Evolutionary conservation across 2,329 filamentous ascomycete species (phyloP), one percentile per base, ranked within the genome.

Genomic region (Pseudocercospora musae): DNA sequence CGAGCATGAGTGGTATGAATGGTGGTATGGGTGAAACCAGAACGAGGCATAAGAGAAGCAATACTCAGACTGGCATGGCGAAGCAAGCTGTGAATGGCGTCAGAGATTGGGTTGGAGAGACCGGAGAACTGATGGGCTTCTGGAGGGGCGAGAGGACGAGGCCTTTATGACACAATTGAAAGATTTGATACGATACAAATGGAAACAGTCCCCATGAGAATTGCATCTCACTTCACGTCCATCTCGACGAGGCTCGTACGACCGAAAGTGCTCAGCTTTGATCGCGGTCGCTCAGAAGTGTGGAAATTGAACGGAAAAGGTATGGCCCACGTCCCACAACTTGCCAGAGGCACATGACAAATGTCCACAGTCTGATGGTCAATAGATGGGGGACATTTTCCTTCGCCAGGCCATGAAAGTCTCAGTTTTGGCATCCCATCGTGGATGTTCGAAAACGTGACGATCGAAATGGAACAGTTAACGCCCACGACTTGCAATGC

Each of bases 41-140:
- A 66, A 77, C 72, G 74, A 71, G 53, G 75, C 85, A 63, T 60
- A 81, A 80, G 67, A 82, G 74, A 71, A 82, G 83, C 59, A 82
- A 82, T 29, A 85, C 78, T 2, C 72, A 76, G 70, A 78, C 83
- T 62, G 79, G 79, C 0, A 82, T 88, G 80, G 82, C 83, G n/a
- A 82, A 82, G 68, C 76, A 74, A 54, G 78, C 89, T 50, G 87
- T 89, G 2, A 78, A 78, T 59, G 82, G 87, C 40, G 85, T 87
- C 25, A 78, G 75, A 69, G 89, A 90, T 63, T 90, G 87, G 87
- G 79, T 88, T 68, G 80, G 85, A 74, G 68, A 80, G 72, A 87
- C 82, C 23, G 85, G 85, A 2, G 84, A 87, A 69, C 72, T 86
- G 27, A 81, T 88, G 81, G 86, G 86, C 0, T 77, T 87, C 44